Evolutionary conservation across 352 stramenopile genomes (phyloP), one percentile per base, ranked within the genome.

Genomic region (Globisporangium nagaii): DNA sequence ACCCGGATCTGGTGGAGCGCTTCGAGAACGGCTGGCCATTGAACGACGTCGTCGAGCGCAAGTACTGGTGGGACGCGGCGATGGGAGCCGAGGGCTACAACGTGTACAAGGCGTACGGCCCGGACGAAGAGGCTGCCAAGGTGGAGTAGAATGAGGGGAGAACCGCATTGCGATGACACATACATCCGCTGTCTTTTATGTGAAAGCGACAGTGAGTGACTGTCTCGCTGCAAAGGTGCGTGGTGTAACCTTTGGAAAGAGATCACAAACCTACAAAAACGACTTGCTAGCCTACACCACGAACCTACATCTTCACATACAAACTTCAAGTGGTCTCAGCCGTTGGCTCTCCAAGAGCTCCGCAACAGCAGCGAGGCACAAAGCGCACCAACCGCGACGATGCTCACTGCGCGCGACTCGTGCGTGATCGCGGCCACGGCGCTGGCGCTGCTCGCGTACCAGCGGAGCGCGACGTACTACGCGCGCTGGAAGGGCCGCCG

Each of bases 401-500:
- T 66, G 58, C 40, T 69, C 22, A 53, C 53, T 20, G 27, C 48
- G 8, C 60, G 60, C 35, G 64, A 72, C 25, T 49, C 40, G 40
- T 42, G 58, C 39, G 8, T 68, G 12, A 58, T 59, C 24, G 34
- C 46, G 9, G 56, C 34, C 42, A 62, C 64, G 15, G 52, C 56
- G 13, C 44, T 55, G 30, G 63, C 59, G 17, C 32, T 67, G 31
- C 30, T 63, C 20, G 46, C 53, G 46, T 62, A 53, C 31, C 58
- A 67, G 53, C 60, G 66, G 25, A 50, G 48, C 22, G 39, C 49
- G 24, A 25, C 24, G 7, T 60, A 63, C 47, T 57, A 59, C 22
- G 48, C 60, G 19, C 52, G 24, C 1, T 69, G 58, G 56, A 56
- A 55, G 19, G 60, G 60, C 4, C 22, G 37, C 6, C 52, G 39